phyloP scores from a whole-genome alignment of 2,329 filamentous ascomycete genomes.

The Arthroderma uncinatum region DNA sequence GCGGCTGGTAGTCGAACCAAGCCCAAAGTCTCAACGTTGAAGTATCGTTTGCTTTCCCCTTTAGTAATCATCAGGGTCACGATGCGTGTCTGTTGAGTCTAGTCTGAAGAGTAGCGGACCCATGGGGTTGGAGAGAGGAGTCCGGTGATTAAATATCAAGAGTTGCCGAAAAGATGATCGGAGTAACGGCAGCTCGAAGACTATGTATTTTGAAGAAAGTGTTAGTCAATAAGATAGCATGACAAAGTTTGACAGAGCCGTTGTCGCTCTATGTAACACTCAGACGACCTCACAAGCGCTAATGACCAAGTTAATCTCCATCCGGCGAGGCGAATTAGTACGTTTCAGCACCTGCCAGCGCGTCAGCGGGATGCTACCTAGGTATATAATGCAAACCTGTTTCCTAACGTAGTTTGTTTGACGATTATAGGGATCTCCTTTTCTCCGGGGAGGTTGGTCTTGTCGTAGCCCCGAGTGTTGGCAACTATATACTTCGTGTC shows the following conservation, averaged over 20 bases:
- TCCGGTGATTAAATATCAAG: too few species aligned
- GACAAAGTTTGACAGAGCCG: neutral
- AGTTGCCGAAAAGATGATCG: too few species aligned
- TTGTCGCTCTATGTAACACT: neutral
- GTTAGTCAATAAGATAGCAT: too few species aligned
- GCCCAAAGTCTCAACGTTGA: too few species aligned
- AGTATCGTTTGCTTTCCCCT: too few species aligned
- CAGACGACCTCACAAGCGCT: neutral
- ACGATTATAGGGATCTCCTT: neutral
- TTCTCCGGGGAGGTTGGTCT: neutral
- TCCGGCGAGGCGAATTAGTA: neutral
- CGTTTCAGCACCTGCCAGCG: neutral
- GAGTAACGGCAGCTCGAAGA: too few species aligned
- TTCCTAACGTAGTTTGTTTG: neutral
- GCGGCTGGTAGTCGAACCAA: too few species aligned
- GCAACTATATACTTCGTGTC: neutral
- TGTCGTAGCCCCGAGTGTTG: neutral
- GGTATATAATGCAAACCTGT: neutral
- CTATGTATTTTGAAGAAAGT: too few species aligned
- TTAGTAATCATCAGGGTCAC: too few species aligned
- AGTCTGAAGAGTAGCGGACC: too few species aligned
- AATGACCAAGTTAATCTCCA: neutral
- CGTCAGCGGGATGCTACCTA: neutral
- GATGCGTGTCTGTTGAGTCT: too few species aligned
- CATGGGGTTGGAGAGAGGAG: too few species aligned